Percentiles rank a stretch among this genome's conserved stretches.
phyloP scores from a whole-genome alignment of 495 filamentous ascomycete genomes.

The Tuber aestivum region DNA sequence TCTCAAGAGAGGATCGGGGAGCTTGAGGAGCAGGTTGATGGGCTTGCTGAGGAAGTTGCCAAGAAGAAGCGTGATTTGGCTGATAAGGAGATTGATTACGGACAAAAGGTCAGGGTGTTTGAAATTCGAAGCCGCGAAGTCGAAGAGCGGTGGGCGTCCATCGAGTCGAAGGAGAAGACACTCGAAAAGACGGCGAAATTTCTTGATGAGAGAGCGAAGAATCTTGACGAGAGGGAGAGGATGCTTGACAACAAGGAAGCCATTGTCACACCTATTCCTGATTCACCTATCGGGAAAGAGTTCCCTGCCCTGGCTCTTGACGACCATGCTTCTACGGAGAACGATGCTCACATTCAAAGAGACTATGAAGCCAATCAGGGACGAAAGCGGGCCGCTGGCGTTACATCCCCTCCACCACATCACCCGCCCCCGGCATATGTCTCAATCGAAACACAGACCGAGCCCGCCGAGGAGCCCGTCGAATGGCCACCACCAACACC shows the following conservation, averaged over 20 bases:
- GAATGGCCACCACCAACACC: constrained; percentile 62
- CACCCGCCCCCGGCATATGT: constrained; percentile 42
- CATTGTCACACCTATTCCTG: constrained; percentile 18
- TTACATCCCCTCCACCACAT: constrained; percentile 35
- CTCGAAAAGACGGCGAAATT: constrained; percentile 51
- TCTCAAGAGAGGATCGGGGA: constrained; percentile 28
- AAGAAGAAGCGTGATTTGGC: constrained; percentile 22
- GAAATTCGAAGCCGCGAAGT: constrained; percentile 23
- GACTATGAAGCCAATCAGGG: constrained; percentile 68
- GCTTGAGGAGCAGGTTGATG: constrained; percentile 35
- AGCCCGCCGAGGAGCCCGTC: not conserved
- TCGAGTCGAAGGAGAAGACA: constrained; percentile 50
- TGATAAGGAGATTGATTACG: constrained; percentile 16
- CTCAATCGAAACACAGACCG: constrained; percentile 18
- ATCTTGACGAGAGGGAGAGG: constrained; percentile 47
- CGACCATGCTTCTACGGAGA: constrained; percentile 16
- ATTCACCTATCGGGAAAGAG: constrained; percentile 27
- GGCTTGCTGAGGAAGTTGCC: constrained; percentile 30
- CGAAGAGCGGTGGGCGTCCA: constrained; percentile 24
- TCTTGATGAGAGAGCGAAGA: constrained; percentile 47
- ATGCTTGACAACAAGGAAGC: constrained; percentile 22
- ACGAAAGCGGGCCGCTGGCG: constrained; percentile 55
- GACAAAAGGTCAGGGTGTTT: constrained; percentile 20
- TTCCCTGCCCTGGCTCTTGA: not conserved
- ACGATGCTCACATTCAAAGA: constrained; percentile 45